These are phyloP conservation scores for Sarocladium kiliense DNA, from an alignment of 2,329 filamentous ascomycete genomes.

Conservation along the genomic window DNA sequence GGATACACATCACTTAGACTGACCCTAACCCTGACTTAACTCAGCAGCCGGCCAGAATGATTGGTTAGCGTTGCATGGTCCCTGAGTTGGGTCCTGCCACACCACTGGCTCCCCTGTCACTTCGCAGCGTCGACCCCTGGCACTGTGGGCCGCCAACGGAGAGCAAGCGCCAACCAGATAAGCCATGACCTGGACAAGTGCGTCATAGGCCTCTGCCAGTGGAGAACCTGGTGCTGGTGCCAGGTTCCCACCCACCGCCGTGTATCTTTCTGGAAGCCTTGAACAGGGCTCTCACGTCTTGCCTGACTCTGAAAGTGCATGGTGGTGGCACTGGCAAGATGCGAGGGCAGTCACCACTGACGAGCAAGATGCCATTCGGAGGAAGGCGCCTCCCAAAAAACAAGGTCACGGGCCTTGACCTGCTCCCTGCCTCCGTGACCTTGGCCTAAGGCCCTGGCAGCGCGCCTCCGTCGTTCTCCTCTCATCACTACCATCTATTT, in stretches of 20 bases:
- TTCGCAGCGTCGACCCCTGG: not conserved
- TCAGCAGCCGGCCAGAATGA: no score
- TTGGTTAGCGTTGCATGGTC: not conserved
- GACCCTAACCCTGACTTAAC: not conserved
- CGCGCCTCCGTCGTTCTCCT: not conserved
- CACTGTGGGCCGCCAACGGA: not conserved
- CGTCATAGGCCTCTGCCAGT: constrained; percentile 5
- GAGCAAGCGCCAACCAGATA: not conserved
- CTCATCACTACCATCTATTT: not conserved
- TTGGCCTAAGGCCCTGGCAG: not conserved
- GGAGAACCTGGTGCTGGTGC: not conserved
- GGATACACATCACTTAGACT: not conserved
- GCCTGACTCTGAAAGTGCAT: not conserved
- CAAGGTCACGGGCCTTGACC: not conserved
- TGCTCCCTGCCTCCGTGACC: not conserved
- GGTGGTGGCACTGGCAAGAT: not conserved
- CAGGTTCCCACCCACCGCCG: not conserved
- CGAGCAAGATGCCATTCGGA: constrained; percentile 6
- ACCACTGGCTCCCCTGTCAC: not conserved
- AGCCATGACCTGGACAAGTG: not conserved
- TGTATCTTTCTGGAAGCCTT: constrained; percentile 1
- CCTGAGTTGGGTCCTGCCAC: not conserved
- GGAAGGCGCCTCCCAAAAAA: constrained; percentile 1
- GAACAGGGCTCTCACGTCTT: not conserved
- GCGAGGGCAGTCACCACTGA: constrained; percentile 1